Evolutionary conservation across 2,329 filamentous ascomycete genomes (phyloP).

Genomic region (Diaporthe sp.): DNA sequence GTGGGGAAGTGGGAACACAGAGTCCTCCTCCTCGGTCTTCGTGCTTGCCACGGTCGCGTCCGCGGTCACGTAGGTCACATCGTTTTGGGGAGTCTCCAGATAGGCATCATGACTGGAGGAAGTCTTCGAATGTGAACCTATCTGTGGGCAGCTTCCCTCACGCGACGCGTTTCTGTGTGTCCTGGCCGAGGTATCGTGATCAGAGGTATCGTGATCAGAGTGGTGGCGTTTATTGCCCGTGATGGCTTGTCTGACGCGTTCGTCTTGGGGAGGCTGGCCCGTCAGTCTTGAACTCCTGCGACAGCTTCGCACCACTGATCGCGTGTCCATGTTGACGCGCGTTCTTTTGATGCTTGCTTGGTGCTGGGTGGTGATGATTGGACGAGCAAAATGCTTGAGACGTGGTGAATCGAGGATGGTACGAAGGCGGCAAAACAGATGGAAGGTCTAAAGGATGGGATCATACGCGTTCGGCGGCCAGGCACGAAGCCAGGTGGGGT

Average conservation of each 20-base stretch:
- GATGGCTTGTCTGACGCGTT: background rate
- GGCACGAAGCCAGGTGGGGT: background rate
- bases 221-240: background rate
- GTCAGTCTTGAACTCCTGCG: slow-evolving; percentile 24
- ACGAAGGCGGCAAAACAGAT: background rate
- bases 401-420: background rate
- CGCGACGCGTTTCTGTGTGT: background rate
- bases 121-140: background rate
- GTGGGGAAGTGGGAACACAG: background rate
- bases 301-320: slow-evolving; percentile 11
- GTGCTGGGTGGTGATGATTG: no score
- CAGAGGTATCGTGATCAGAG: background rate
- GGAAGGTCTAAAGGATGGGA: background rate
- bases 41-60: background rate
- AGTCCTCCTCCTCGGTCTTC: background rate
- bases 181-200: no score
- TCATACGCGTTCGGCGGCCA: background rate
- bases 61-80: no score
- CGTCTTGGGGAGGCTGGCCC: background rate
- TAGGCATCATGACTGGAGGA: background rate
- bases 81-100: background rate
- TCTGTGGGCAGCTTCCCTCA: background rate
- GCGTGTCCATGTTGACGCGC: slow-evolving; percentile 7
- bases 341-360: background rate
- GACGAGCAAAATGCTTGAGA: background rate